Conservation (phyloP, 108 stramenopile genomes). For the Licmophora abbreviata region DNA sequence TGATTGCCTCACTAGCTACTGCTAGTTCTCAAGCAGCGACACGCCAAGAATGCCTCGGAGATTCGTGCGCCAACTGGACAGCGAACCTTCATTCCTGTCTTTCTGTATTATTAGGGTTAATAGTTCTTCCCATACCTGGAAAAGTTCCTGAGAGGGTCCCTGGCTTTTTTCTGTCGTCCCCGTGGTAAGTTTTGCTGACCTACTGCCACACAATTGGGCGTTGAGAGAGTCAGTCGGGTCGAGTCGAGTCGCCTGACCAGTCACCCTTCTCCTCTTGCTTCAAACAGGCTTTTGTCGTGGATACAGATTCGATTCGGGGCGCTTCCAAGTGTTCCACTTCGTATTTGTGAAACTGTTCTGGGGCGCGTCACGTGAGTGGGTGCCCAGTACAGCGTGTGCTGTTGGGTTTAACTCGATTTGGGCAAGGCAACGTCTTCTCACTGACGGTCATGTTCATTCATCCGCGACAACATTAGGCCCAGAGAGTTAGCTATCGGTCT, state of each 20-base stretch:
- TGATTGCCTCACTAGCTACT: background rate
- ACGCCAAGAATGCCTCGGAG: background rate
- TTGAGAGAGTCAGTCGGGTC: background rate
- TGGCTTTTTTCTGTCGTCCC: background rate
- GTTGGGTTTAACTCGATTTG: too few species aligned
- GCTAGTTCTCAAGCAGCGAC: background rate
- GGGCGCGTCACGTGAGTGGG: conserved; percentile 27
- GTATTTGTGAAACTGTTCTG: conserved; percentile 31
- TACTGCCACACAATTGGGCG: background rate
- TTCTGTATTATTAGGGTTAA: background rate
- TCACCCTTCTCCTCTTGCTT: conserved; percentile 6
- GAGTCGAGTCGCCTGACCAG: background rate
- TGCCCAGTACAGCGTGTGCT: too few species aligned
- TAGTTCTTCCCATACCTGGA: background rate
- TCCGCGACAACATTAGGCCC: too few species aligned
- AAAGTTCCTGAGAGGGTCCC: too few species aligned
- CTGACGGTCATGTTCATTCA: too few species aligned
- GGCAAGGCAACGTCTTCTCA: too few species aligned
- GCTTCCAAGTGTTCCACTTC: conserved; percentile 29
- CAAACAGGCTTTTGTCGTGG: conserved; percentile 18
- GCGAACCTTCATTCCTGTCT: background rate
- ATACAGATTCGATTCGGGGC: conserved; percentile 19
- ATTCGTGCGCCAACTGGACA: background rate
- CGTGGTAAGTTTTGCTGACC: background rate
- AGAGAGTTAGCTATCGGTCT: conserved; percentile 16